Percentiles rank a stretch among this genome's conserved stretches.
These are phyloP conservation scores for Setomelanomma holmii DNA, from an alignment of 2,329 filamentous ascomycete species.

Conservation along the genomic window DNA sequence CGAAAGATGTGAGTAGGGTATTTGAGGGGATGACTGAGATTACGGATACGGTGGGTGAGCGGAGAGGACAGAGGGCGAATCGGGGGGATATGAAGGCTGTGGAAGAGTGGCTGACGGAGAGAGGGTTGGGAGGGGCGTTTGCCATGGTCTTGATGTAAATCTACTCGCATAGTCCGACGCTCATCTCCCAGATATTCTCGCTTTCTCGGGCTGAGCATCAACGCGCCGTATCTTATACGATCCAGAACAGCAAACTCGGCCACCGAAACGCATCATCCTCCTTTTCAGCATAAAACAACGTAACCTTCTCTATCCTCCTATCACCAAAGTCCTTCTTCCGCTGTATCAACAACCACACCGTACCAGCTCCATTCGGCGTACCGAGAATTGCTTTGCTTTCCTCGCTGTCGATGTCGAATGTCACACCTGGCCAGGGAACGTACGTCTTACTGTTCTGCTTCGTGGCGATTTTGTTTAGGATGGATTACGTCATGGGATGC, in stretches of 20 bases:
- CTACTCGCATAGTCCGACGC: not conserved
- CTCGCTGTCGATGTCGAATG: constrained; percentile 7
- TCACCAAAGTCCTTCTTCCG: constrained; percentile 4
- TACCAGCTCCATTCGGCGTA: constrained; percentile 11
- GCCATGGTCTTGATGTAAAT: constrained; percentile 49
- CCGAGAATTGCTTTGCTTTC: constrained; percentile 18
- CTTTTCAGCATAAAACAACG: constrained; percentile 6
- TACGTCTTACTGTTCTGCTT: not conserved
- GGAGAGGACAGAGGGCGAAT: constrained; percentile 59
- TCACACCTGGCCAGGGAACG: constrained; percentile 4
- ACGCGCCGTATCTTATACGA: not conserved
- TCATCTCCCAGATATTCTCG: not conserved
- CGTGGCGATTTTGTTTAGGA: not conserved
- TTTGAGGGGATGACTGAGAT: constrained; percentile 66
- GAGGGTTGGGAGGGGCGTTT: constrained; percentile 55
- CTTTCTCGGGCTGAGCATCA: not conserved
- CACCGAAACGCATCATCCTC: not conserved
- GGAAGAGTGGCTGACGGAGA: constrained; percentile 58
- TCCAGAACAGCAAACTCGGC: constrained; percentile 10
- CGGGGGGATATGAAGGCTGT: constrained; percentile 62
- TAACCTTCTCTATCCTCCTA: constrained; percentile 4
- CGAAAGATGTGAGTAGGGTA: constrained; percentile 44
- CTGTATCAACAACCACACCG: constrained; percentile 10
- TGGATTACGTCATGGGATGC: constrained; percentile 1
- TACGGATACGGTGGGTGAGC: constrained; percentile 58